Evolutionary conservation across 805 yeast genomes (phyloP).

Genomic region (Teunomyces barrocoloradensis): DNA sequence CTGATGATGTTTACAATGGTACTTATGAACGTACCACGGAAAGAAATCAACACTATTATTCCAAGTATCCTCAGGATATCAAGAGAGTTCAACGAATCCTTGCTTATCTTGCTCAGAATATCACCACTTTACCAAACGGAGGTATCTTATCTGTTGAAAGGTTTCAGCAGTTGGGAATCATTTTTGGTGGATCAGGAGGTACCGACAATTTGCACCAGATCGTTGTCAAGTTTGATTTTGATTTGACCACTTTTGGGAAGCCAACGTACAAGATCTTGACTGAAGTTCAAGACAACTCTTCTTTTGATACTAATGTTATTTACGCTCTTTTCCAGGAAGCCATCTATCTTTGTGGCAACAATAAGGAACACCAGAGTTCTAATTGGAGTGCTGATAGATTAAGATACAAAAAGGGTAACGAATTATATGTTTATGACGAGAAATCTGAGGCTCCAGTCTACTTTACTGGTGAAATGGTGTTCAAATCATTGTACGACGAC

Average conservation of each 20-base stretch:
- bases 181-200: conserved; percentile 52
- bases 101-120: conserved; percentile 25
- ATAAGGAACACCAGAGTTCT: conserved; percentile 17
- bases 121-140: conserved; percentile 47
- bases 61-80: conserved; percentile 48
- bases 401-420: conserved; percentile 24
- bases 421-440: conserved; percentile 21
- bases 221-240: conserved; percentile 39
- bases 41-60: conserved; percentile 47
- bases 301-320: conserved; percentile 53
- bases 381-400: conserved; percentile 51
- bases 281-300: conserved; percentile 28
- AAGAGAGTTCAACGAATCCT: conserved; percentile 36
- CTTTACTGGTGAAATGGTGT: conserved; percentile 59
- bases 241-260: conserved; percentile 31
- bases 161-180: conserved; percentile 52
- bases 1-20: conserved; percentile 49
- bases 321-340: conserved; percentile 60
- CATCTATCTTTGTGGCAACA: conserved; percentile 48
- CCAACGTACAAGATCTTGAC: conserved; percentile 39
- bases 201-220: conserved; percentile 46
- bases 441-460: conserved; percentile 21
- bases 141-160: conserved; percentile 49
- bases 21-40: conserved; percentile 47
- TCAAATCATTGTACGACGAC: conserved; percentile 49